Evolutionary conservation across 495 filamentous ascomycete genomes (phyloP).

Genomic region (Penicillium egyptiacum): DNA sequence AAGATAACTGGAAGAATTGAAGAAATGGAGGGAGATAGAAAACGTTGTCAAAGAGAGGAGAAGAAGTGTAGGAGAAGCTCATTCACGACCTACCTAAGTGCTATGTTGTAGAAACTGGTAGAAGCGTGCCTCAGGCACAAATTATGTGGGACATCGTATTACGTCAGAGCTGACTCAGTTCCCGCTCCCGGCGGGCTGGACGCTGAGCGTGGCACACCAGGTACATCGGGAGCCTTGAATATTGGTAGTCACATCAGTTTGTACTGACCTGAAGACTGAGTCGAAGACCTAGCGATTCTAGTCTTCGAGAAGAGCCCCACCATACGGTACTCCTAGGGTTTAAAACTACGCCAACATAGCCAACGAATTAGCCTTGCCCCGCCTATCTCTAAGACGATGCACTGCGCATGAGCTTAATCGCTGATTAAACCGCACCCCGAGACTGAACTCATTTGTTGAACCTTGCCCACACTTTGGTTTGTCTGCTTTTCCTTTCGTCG

Average conservation of each 20-base stretch:
- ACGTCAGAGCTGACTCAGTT: slow-evolving; percentile 21
- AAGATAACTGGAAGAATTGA: slow-evolving; percentile 1
- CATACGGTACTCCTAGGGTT: not conserved
- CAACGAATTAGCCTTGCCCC: slow-evolving; percentile 6
- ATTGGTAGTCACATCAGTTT: not conserved
- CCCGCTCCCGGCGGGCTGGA: slow-evolving; percentile 10
- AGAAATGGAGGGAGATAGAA: slow-evolving; percentile 14
- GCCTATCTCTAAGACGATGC: slow-evolving; percentile 16
- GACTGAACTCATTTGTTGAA: not conserved
- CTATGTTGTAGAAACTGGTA: slow-evolving; percentile 19
- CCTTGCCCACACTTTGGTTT: slow-evolving; percentile 6
- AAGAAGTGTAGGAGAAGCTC: slow-evolving; percentile 15
- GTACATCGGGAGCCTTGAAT: not conserved
- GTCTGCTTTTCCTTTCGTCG: not conserved
- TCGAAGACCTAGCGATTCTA: not conserved
- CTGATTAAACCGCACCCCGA: not conserved
- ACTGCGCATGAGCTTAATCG: slow-evolving; percentile 7
- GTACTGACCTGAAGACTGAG: not conserved
- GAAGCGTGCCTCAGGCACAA: slow-evolving; percentile 17
- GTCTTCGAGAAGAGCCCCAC: not conserved
- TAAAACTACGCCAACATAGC: not conserved
- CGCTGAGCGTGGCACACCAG: not conserved
- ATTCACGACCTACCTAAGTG: slow-evolving; percentile 1
- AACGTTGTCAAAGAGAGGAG: slow-evolving; percentile 2
- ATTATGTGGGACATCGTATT: slow-evolving; percentile 10